These are phyloP conservation scores for Selenicereus undatus DNA, from an alignment of 148 eudicot species.

Conservation along the genomic window DNA sequence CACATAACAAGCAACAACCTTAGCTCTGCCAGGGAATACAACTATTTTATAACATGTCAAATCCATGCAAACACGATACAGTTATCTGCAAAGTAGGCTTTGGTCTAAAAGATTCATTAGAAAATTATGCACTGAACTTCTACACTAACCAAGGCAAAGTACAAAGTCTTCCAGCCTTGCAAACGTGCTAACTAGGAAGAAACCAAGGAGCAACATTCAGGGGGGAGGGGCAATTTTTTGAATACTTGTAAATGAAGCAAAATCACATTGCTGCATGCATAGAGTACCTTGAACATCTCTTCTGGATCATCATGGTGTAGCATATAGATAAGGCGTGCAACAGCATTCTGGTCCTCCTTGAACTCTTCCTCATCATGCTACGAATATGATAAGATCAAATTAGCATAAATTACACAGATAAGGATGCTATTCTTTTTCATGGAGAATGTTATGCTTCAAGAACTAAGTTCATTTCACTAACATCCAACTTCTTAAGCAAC, in stretches of 20 bases:
- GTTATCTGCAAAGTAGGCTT: not conserved
- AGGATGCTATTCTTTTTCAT: not conserved
- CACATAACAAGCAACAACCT: not conserved
- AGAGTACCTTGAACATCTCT: conserved; percentile 84
- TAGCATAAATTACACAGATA: not conserved
- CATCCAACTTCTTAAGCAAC: not conserved
- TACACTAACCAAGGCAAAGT: not conserved
- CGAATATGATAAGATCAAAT: conserved; percentile 12
- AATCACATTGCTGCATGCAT: not conserved
- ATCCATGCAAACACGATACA: not conserved
- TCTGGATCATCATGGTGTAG: conserved; percentile 73
- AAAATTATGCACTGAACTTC: not conserved
- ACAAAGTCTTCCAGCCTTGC: not conserved
- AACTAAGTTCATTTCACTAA: not conserved
- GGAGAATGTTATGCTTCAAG: not conserved
- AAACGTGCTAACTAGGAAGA: not conserved
- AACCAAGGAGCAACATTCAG: not conserved
- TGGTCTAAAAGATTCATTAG: not conserved
- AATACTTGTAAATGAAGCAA: not conserved
- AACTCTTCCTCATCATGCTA: conserved; percentile 95
- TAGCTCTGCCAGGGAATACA: not conserved
- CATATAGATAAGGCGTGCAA: conserved; percentile 92
- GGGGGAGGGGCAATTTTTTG: not conserved
- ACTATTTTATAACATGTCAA: not conserved
- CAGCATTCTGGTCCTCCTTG: conserved; percentile 93